Evolutionary conservation across 139 green algal species (phyloP).

Genomic region (Chlamydomonas asymmetrica): DNA sequence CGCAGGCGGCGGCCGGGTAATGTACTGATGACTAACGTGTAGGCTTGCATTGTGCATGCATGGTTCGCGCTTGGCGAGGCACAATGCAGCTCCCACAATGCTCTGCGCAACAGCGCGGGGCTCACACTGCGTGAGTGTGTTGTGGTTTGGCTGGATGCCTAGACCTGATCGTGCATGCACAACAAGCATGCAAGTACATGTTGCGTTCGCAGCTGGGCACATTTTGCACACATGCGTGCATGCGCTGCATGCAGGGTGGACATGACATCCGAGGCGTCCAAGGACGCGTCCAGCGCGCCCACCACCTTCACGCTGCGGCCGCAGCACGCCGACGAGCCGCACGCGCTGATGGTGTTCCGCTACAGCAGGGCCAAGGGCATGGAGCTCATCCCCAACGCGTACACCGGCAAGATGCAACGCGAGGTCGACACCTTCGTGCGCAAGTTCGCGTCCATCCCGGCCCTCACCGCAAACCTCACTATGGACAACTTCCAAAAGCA

Average conservation of each 20-base stretch:
- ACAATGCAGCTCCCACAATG: too few species aligned
- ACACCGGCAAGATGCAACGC: constrained; percentile 33
- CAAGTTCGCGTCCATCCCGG: constrained; percentile 76
- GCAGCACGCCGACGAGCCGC: constrained; percentile 42
- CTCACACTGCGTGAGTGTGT: too few species aligned
- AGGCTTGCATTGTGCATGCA: too few species aligned
- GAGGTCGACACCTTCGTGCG: constrained; percentile 79
- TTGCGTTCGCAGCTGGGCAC: too few species aligned
- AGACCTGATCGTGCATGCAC: too few species aligned
- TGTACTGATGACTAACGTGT: too few species aligned
- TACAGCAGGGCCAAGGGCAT: constrained; percentile 28
- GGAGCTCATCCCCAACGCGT: constrained; percentile 70
- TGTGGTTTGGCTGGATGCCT: too few species aligned
- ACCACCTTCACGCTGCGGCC: constrained; percentile 69
- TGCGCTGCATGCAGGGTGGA: constrained; percentile 49
- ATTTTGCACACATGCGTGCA: too few species aligned
- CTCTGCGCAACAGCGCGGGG: too few species aligned
- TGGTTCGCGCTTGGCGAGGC: too few species aligned
- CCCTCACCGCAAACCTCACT: constrained; percentile 84
- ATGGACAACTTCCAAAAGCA: constrained; percentile 84
- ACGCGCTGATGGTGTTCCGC: constrained; percentile 57
- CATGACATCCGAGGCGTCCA: constrained; percentile 57
- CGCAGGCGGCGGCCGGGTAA: too few species aligned
- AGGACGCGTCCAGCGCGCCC: constrained; percentile 34
- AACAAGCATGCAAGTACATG: too few species aligned